Conservation (phyloP, 495 filamentous ascomycete species). For the Penicillium verhagenii region DNA sequence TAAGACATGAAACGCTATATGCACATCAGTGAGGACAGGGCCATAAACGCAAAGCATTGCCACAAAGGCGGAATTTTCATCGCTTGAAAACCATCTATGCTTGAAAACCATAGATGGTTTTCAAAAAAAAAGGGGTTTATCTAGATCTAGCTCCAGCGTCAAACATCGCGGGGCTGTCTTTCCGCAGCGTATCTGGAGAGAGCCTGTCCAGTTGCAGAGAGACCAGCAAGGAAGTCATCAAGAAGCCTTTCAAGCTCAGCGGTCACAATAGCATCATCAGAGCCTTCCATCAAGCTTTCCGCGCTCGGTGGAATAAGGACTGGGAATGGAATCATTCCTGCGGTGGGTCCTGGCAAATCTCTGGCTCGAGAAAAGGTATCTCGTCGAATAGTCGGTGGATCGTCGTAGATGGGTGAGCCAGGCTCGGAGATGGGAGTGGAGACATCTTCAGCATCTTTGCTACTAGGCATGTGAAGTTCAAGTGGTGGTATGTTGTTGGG, state of each 20-base stretch:
- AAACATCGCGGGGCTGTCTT: neutral
- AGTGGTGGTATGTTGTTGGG: conserved; percentile 10
- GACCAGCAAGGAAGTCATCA: conserved; percentile 38
- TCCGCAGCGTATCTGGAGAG: conserved; percentile 13
- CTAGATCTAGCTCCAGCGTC: too few species aligned
- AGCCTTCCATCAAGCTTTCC: conserved; percentile 35
- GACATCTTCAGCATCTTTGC: conserved; percentile 6
- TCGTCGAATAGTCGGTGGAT: conserved; percentile 25
- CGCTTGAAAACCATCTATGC: neutral
- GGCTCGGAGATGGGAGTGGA: conserved; percentile 20
- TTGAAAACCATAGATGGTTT: too few species aligned
- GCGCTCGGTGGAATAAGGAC: conserved; percentile 33
- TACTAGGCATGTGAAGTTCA: conserved; percentile 15
- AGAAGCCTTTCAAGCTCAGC: conserved; percentile 41
- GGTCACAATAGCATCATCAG: conserved; percentile 30
- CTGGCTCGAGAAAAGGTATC: conserved; percentile 2
- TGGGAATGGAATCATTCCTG: conserved; percentile 30
- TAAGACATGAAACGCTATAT: too few species aligned
- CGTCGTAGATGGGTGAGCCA: conserved; percentile 30
- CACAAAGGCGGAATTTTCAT: neutral
- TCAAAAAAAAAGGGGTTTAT: too few species aligned
- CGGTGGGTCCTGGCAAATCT: conserved; percentile 1
- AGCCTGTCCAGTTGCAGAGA: conserved; percentile 36
- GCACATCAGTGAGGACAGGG: too few species aligned
- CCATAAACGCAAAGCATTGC: too few species aligned